Base-by-base conservation (phyloP, 1,284 basidiomycete genomes). In the Cryptococcus sp. region DNA sequence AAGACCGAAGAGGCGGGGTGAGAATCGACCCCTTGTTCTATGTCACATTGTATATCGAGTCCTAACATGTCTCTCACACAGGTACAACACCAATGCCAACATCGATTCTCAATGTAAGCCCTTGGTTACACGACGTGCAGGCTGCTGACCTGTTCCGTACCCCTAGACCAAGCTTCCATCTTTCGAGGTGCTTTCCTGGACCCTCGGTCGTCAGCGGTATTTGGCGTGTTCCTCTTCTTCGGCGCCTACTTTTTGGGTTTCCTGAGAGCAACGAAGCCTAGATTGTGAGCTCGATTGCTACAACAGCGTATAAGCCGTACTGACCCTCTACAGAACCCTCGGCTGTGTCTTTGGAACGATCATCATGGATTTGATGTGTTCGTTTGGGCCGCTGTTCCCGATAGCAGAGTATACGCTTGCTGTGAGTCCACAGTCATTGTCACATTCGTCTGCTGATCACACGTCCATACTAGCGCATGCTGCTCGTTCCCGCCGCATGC, bases 121-220 rank as follows among this genome's bases (percentile, higher is more conserved):
- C 23, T 23, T 41, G 25, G 20, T 8, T 5, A 23, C 20, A 13
- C 39, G 11, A 42, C 56, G 63, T 16, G 11, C 40, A 30, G 16
- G 42, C 42, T 45, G 30, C 30, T 42, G 41, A 27, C 27, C 56
- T 47, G 38, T 47, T 45, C 19, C 10, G 23, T 39, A 3, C 22
- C 19, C 22, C 19, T 63, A 71, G 70, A 83, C 50, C 79, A 81
- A 66, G 58, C 65, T 1, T 81, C 82, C 50, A 82, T 87, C 42
- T 90, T 89, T 69, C 70, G 82, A 5, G 89, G 88, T 0, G 73
- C 77, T 5, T 91, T 88, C 72, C 80, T 91, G 46, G 88, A 91
- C 68, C 81, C 85, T 1, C 70, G 83, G 72, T 84, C 74, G 1
- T 78, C 70, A 13, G 65, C 72, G 0, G 84, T 90, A 0, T 87